Conservation (phyloP, 2,329 filamentous ascomycete species). For the Penicillium sp. region DNA sequence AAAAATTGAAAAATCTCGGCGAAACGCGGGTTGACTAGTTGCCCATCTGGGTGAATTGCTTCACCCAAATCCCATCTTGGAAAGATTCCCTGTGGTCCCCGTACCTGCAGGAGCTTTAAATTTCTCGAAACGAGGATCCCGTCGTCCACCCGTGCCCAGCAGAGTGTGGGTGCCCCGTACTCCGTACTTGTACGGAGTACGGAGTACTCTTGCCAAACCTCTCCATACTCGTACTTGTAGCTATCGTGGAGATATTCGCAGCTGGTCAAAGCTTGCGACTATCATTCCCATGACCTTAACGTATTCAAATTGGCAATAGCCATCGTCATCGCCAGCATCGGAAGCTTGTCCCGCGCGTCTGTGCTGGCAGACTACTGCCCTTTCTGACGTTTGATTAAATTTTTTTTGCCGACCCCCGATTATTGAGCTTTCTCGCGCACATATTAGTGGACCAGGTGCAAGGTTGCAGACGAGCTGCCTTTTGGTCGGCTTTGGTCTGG, state of each 20-base stretch:
- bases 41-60: not conserved
- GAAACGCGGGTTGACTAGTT: constrained; percentile 2
- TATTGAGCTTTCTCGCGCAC: not conserved
- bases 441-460: not conserved
- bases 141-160: not conserved
- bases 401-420: not conserved
- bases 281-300: not conserved
- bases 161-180: constrained; percentile 16
- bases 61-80: constrained; percentile 8
- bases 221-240: not conserved
- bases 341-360: constrained; percentile 4
- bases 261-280: not conserved
- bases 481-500: constrained; percentile 2
- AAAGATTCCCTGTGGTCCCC: constrained; percentile 13
- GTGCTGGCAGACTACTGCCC: constrained; percentile 3
- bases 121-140: constrained; percentile 14
- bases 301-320: not conserved
- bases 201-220: not conserved
- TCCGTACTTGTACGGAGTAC: not conserved
- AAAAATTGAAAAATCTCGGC: not conserved
- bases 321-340: not conserved
- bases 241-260: not conserved
- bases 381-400: not conserved
- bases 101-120: constrained; percentile 20
- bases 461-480: not conserved